Conservation (phyloP, 129 eudicot species). For the Sambucus nigra region DNA sequence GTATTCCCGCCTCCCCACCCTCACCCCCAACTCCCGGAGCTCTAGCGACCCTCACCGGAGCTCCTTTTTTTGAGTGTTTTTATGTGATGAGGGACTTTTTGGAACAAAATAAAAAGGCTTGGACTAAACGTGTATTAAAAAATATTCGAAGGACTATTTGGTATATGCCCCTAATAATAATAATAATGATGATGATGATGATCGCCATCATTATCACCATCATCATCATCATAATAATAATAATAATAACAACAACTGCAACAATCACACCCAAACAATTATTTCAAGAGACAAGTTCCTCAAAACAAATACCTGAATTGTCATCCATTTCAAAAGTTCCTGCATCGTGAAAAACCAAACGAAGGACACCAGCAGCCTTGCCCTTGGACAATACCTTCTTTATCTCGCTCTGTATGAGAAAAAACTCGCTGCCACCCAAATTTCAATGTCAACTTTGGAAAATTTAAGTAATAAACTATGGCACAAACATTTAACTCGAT, state of each 20-base stretch:
- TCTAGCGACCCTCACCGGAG: no score
- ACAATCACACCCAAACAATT: constrained; percentile 3
- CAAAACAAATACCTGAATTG: constrained; percentile 43
- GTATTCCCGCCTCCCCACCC: no score
- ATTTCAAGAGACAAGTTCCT: not conserved
- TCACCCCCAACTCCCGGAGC: no score
- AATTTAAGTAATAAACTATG: not conserved
- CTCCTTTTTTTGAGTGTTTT: no score
- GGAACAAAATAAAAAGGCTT: no score
- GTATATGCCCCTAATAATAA: no score
- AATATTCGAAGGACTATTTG: no score
- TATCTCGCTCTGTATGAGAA: constrained; percentile 54
- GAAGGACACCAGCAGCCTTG: constrained; percentile 94
- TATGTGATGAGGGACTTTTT: no score
- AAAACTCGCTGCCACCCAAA: constrained; percentile 42
- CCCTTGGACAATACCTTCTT: constrained; percentile 70
- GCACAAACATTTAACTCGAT: not conserved
- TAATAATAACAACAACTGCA: no score
- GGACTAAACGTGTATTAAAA: no score
- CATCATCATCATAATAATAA: no score
- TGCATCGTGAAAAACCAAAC: constrained; percentile 95
- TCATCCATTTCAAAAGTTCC: constrained; percentile 66
- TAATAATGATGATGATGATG: no score
- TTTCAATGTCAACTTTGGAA: constrained; percentile 3
- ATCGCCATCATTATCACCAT: not conserved